Evolutionary conservation across 768 basidiomycete species (phyloP).

Genomic region (Pulveroboletus sp.): DNA sequence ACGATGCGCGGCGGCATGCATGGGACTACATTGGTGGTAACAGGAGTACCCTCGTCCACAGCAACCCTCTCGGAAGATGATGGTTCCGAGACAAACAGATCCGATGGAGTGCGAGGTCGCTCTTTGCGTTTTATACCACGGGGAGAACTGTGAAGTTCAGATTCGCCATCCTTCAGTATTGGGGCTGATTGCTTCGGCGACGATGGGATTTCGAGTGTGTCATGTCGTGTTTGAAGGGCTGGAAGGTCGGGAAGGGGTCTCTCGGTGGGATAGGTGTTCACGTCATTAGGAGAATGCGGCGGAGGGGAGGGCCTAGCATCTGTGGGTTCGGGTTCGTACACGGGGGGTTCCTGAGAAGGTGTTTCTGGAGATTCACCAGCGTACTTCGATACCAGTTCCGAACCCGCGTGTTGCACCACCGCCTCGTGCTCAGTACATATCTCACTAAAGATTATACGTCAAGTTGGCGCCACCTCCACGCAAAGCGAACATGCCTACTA

Average conservation of each 20-base stretch:
- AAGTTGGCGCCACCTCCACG: neutral
- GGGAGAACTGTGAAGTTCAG: neutral
- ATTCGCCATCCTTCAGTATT: neutral
- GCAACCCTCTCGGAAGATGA: constrained; percentile 6
- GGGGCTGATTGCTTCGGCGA: neutral
- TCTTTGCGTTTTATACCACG: constrained; percentile 8
- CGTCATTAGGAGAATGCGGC: neutral
- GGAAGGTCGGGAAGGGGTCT: neutral
- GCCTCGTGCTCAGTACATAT: neutral
- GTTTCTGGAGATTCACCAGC: neutral
- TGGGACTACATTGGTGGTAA: neutral
- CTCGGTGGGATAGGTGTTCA: neutral
- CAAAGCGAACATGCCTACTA: constrained; percentile 4
- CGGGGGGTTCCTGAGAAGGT: neutral
- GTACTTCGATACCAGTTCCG: neutral
- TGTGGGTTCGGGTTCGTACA: neutral
- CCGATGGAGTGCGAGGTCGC: constrained; percentile 8
- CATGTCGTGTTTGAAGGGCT: neutral
- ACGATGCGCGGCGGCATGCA: constrained; percentile 23
- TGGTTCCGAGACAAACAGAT: constrained; percentile 16
- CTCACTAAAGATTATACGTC: constrained; percentile 6
- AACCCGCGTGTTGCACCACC: neutral
- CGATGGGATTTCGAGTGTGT: neutral
- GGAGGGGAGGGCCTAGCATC: neutral
- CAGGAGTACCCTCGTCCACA: neutral